Conservation (phyloP, 176 grass and related monocot genomes). For the Musa troglodytarum region DNA sequence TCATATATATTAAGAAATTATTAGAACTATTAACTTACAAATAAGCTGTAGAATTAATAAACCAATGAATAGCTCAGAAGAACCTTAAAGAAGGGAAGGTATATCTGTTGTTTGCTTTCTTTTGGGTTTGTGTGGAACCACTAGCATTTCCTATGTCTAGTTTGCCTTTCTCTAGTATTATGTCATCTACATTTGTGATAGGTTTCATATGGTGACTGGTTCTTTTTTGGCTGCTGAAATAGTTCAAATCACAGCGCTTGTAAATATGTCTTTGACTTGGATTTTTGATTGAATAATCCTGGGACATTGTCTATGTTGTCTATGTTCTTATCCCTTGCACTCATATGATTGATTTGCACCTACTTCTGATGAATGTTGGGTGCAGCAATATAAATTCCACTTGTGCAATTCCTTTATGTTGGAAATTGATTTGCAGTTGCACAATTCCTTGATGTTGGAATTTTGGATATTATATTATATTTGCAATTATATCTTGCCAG, state of each 20-base stretch:
- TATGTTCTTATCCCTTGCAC: background rate
- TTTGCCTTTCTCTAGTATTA: background rate
- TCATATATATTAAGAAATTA: too few relatives aligned
- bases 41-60: too few relatives aligned
- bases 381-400: background rate
- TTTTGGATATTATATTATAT: background rate
- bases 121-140: background rate
- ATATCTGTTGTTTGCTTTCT: too few relatives aligned
- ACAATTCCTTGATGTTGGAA: background rate
- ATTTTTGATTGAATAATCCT: too few relatives aligned
- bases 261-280: too few relatives aligned
- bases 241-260: too few relatives aligned
- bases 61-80: too few relatives aligned
- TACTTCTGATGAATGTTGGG: too few relatives aligned
- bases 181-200: background rate
- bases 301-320: background rate
- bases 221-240: background rate
- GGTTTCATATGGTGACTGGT: background rate
- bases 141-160: background rate
- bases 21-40: too few relatives aligned
- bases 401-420: too few relatives aligned
- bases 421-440: too few relatives aligned
- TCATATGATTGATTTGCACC: background rate
- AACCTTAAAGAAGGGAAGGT: background rate
- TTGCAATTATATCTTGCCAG: background rate